Evolutionary conservation across 768 basidiomycete genomes (phyloP).

Genomic region (Tulasnella sp.): DNA sequence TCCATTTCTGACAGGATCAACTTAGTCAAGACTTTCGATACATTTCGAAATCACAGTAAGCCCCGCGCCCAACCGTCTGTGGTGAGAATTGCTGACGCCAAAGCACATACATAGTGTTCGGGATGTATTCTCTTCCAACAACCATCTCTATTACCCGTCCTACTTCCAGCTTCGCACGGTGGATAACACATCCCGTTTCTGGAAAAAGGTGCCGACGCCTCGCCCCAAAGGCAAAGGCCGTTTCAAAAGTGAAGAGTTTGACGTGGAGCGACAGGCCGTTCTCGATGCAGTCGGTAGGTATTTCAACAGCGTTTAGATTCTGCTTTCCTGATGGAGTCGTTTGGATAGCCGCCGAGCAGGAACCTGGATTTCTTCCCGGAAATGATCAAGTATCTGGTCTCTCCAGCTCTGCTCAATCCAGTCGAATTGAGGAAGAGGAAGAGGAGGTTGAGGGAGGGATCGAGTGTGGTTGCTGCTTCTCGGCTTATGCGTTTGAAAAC

Average conservation of each 20-base stretch:
- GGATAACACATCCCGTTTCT: neutral
- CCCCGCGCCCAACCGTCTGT: neutral
- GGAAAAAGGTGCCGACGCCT: constrained; percentile 22
- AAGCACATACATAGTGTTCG: constrained; percentile 16
- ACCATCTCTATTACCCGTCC: constrained; percentile 56
- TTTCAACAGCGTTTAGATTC: neutral
- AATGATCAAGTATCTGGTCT: neutral
- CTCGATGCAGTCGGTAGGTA: constrained; percentile 29
- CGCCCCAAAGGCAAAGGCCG: constrained; percentile 23
- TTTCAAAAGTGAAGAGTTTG: constrained; percentile 35
- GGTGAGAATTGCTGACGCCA: too few species aligned
- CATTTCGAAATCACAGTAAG: constrained; percentile 43
- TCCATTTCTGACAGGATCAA: constrained; percentile 36
- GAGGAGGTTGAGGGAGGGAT: constrained; percentile 47
- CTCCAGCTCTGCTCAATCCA: constrained; percentile 26
- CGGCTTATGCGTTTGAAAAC: constrained; percentile 59
- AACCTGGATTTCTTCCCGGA: neutral
- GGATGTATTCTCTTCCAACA: constrained; percentile 40
- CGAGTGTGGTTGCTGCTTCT: constrained; percentile 86
- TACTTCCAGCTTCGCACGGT: constrained; percentile 45
- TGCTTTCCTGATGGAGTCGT: neutral
- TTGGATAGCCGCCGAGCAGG: neutral
- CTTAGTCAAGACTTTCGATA: constrained; percentile 51
- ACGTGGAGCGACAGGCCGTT: constrained; percentile 43
- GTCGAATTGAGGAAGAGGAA: constrained; percentile 37